Base-by-base conservation (phyloP, 805 yeast species). In the Myxozyma neglecta region DNA sequence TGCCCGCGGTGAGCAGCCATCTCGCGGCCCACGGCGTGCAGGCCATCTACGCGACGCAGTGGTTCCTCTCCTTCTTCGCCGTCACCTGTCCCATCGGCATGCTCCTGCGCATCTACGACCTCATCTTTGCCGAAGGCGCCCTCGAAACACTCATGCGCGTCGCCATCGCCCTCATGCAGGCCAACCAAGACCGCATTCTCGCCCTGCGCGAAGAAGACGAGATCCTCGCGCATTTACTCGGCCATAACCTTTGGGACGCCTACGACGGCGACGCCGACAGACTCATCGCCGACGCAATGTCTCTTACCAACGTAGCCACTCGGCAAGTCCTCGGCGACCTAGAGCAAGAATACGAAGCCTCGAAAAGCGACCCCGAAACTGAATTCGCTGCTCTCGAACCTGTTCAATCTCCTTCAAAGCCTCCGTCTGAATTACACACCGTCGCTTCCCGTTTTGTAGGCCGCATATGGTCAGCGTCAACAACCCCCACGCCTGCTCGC, bases 41-140 rank as follows among this genome's bases (percentile, higher is more conserved):
- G 76, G 61, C 80, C 74, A 51, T 84, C 79, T 70, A 72, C 62
- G 76, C 85, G n/a, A 80, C 80, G 53, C 88, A 85, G 70, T 85
- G 89, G 89, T 84, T 87, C 78, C 71, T 85, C 52, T 81, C 87
- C 0, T 80, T 84, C 63, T 80, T 79, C 65, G 83, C 86, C 1
- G 82, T 83, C 37, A 85, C 86, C 46, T 78, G 85, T n/a, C 89
- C 89, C 1, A 79, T 74, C 72, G 77, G 60, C 67, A 83, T 74
- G 77, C 78, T 74, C 69, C 80, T 77, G 65, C 81, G 74, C 71
- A 77, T 72, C 73, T 85, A 78, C 79, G 88, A 77, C 74, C 75
- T 75, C 69, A 81, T 76, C 72, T 78, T 73, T 65, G 79, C 75
- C 72, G 87, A 78, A 82, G 89, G 77, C 34, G 80, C 73, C 71